Base-by-base conservation (phyloP, 1,139 yeast genomes). In the Candida labiduridarum region DNA sequence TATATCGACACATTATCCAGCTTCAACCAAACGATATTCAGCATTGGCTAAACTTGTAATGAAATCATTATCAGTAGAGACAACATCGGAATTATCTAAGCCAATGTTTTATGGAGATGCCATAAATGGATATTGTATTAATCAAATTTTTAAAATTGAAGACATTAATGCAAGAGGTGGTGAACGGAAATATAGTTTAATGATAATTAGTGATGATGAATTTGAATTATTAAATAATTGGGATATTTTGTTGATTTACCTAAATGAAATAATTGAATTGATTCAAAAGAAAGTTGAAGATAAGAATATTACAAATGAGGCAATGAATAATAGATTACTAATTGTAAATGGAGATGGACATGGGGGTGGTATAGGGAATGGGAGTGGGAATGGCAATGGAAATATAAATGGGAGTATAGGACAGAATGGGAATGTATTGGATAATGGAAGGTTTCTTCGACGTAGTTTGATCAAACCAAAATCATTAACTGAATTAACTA, bases 161-260 rank as follows among this genome's bases (percentile, higher is more conserved):
- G 96, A 89, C 64, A 70, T 76, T 22, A 80, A 83, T 48, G 92
- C 96, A 0, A 75, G 96, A 50, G 96, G 96, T 1, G 84, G 88
- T 5, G 94, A 87, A 59, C 70, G 96, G 50, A 79, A 88, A 51
- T 89, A 87, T 59, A 78, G 89, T 2, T 64, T 87, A 19, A 77
- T 87, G 56, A 82, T 87, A 29, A 74, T 86, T 2, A 72, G 84
- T 16, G 90, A 86, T 57, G 68, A 77, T 44, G 91, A 84, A 56
- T 62, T 72, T 6, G 74, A 71, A 29, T 60, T 87, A 16, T 64
- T 86, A 39, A 68, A 72, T 43, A 76, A 82, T 54, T 88, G 92
- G 89, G 79, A 80, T 48, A 65, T 79, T 39, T 73, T 87, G 1
- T 68, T 73, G 15, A 67, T 74, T 4, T 83, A 84, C 54, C 67